Evolutionary conservation across 2,329 filamentous ascomycete species (phyloP).

Genomic region (Aspergillus proliferans): DNA sequence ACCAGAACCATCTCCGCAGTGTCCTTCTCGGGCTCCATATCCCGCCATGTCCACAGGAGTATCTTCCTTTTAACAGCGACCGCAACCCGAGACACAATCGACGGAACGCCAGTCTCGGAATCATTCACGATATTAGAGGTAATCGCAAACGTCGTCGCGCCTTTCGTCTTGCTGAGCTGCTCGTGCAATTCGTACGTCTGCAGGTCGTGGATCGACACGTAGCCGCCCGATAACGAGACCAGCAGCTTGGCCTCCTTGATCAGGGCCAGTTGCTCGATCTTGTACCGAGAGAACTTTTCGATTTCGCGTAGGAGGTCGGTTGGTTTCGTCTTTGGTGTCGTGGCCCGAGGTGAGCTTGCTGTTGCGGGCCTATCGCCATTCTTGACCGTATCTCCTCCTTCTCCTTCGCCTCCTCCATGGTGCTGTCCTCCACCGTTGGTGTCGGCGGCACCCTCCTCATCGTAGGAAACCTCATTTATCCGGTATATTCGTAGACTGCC

Average conservation of each 20-base stretch:
- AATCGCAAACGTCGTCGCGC: slow-evolving; percentile 82
- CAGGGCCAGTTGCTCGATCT: slow-evolving; percentile 87
- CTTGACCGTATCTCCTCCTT: slow-evolving; percentile 6
- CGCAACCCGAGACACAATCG: slow-evolving; percentile 84
- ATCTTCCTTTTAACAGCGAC: slow-evolving; percentile 90
- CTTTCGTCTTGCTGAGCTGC: slow-evolving; percentile 73
- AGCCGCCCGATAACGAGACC: slow-evolving; percentile 82
- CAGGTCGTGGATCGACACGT: slow-evolving; percentile 84
- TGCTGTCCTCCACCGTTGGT: slow-evolving; percentile 27
- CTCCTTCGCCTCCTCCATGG: slow-evolving; percentile 9
- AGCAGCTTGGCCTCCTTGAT: slow-evolving; percentile 93
- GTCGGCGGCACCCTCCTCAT: slow-evolving; percentile 21
- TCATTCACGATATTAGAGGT: slow-evolving; percentile 96
- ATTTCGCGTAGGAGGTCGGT: slow-evolving; percentile 86
- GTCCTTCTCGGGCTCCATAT: slow-evolving; percentile 74
- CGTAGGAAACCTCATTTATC: slow-evolving; percentile 60
- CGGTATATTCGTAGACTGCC: slow-evolving; percentile 86
- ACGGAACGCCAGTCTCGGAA: slow-evolving; percentile 74
- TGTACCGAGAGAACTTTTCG: slow-evolving; percentile 85
- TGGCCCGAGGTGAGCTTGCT: slow-evolving; percentile 1
- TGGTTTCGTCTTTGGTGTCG: slow-evolving; percentile 42
- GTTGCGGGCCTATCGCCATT: slow-evolving; percentile 8
- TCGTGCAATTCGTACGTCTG: slow-evolving; percentile 78
- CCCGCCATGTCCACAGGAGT: slow-evolving; percentile 90
- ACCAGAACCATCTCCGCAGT: slow-evolving; percentile 70